These are phyloP conservation scores for Meira miltonrushii DNA, from an alignment of 1,284 basidiomycete species.

Conservation along the genomic window DNA sequence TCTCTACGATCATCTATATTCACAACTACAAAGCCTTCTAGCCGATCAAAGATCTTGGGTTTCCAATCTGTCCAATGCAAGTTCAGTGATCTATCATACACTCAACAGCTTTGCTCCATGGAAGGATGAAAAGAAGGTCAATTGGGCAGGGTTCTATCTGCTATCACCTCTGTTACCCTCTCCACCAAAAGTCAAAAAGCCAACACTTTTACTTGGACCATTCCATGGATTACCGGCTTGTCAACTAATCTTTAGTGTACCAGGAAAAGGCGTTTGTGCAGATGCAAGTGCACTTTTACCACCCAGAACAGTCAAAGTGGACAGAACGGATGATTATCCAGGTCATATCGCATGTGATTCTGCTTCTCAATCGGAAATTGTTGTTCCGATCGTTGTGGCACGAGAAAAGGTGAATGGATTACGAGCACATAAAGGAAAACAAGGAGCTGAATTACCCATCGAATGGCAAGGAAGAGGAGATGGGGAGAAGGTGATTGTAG, in stretches of 20 bases:
- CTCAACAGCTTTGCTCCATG: conserved; percentile 42
- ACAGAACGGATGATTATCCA: conserved; percentile 49
- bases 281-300: conserved; percentile 44
- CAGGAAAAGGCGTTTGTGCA: conserved; percentile 53
- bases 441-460: conserved; percentile 14
- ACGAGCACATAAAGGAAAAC: conserved; percentile 9
- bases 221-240: conserved; percentile 55
- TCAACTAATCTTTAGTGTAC: conserved; percentile 43
- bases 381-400: conserved; percentile 49
- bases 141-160: conserved; percentile 55
- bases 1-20: conserved; percentile 52
- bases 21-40: conserved; percentile 42
- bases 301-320: conserved; percentile 45
- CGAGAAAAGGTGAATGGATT: conserved; percentile 21
- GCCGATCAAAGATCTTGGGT: conserved; percentile 44
- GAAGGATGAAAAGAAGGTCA: conserved; percentile 33
- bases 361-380: conserved; percentile 52
- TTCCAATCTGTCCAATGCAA: conserved; percentile 45
- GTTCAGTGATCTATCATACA: conserved; percentile 39
- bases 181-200: conserved; percentile 16
- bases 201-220: conserved; percentile 51
- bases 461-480: conserved; percentile 43
- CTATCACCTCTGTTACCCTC: conserved; percentile 49
- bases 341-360: conserved; percentile 55
- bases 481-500: conserved; percentile 45